These are phyloP conservation scores for Nymphaea thermarum DNA, from an alignment of 164 flowering plant species.

Conservation along the genomic window DNA sequence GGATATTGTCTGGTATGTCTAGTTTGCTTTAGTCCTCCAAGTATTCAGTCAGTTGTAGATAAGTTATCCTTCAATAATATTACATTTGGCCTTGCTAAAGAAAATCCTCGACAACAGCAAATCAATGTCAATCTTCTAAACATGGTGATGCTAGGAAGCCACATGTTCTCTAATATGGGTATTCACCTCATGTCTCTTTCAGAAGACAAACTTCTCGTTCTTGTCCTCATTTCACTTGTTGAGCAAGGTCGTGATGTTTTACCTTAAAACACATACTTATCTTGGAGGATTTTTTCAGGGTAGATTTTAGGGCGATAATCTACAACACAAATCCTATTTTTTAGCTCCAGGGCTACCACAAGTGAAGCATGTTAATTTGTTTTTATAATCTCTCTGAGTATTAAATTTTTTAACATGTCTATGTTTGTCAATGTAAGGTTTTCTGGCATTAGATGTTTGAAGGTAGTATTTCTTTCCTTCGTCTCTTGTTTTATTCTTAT, in stretches of 20 bases:
- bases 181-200: conserved; percentile 43
- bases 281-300: too few relatives aligned
- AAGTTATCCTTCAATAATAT: conserved; percentile 70
- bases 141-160: conserved; percentile 71
- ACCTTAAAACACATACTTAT: conserved; percentile 35
- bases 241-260: conserved; percentile 85
- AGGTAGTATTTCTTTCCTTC: too few relatives aligned
- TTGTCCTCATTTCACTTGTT: conserved; percentile 60
- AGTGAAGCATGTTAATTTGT: too few relatives aligned
- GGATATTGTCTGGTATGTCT: conserved; percentile 93
- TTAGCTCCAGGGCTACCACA: too few relatives aligned
- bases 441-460: too few relatives aligned
- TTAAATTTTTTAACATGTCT: too few relatives aligned
- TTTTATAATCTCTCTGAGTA: too few relatives aligned
- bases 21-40: conserved; percentile 62
- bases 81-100: conserved; percentile 54
- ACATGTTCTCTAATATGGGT: conserved; percentile 54
- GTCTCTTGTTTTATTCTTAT: too few relatives aligned
- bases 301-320: too few relatives aligned
- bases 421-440: too few relatives aligned
- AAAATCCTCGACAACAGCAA: conserved; percentile 82
- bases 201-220: conserved; percentile 77
- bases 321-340: too few relatives aligned
- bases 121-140: conserved; percentile 78
- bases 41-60: conserved; percentile 58